phyloP scores from a whole-genome alignment of 495 filamentous ascomycete genomes.

The Penicillium bovifimosum region DNA sequence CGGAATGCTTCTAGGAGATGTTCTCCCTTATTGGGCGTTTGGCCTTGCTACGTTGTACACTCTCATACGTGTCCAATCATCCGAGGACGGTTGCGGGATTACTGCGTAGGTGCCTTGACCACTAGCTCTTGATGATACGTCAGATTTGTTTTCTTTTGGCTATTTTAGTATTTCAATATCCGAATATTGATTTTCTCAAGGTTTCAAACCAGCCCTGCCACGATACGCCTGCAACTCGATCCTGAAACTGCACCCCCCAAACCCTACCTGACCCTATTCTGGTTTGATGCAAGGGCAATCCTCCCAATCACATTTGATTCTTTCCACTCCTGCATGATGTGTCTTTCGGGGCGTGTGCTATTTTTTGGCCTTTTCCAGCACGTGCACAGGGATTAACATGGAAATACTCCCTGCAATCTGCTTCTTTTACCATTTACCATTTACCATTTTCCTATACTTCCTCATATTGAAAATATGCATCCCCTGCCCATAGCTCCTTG shows the following conservation, averaged over 20 bases:
- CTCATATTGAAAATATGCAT: constrained; percentile 11
- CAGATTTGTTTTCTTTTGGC: constrained; percentile 8
- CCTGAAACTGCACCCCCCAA: constrained; percentile 14
- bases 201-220: constrained; percentile 1
- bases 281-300: constrained; percentile 19
- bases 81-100: constrained; percentile 1
- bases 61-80: neutral
- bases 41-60: neutral
- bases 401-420: neutral
- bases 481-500: constrained; percentile 15
- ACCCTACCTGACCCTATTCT: constrained; percentile 1
- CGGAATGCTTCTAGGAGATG: neutral
- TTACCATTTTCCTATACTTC: constrained; percentile 3
- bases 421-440: constrained; percentile 10
- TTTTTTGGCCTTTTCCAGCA: constrained; percentile 7
- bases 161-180: constrained; percentile 1
- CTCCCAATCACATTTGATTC: constrained; percentile 9
- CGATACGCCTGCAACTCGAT: constrained; percentile 10
- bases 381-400: constrained; percentile 20
- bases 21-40: neutral
- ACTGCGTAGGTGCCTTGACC: constrained; percentile 17
- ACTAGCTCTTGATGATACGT: constrained; percentile 35
- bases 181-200: neutral
- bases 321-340: neutral
- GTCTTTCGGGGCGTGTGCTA: neutral